Evolutionary conservation across 257 asterid species (phyloP).

Genomic region (Fraxinus cuspidata): DNA sequence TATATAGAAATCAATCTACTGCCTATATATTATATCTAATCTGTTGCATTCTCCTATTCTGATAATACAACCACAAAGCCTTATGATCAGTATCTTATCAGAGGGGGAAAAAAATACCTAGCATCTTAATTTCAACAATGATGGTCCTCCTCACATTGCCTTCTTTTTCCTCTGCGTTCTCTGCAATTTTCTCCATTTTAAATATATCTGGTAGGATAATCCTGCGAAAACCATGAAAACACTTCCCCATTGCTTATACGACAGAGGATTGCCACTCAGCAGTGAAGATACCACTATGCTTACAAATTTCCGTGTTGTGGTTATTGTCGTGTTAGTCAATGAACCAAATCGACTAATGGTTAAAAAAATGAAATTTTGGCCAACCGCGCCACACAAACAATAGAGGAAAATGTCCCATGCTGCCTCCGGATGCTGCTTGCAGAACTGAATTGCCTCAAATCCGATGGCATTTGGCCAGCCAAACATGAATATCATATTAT

Average conservation of each 20-base stretch:
- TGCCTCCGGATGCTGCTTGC: conserved; percentile 91
- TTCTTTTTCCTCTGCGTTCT: conserved; percentile 72
- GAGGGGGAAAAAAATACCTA: conserved; percentile 21
- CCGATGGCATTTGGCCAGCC: conserved; percentile 86
- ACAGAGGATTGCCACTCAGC: conserved; percentile 85
- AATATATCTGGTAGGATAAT: conserved; percentile 81
- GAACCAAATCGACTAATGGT: conserved; percentile 96
- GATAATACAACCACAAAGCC: conserved; percentile 24
- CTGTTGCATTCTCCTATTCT: conserved; percentile 24
- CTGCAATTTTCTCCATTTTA: conserved; percentile 79
- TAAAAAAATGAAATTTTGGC: conserved; percentile 87
- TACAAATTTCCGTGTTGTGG: conserved; percentile 94
- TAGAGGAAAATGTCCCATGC: conserved; percentile 92
- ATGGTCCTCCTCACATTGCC: conserved; percentile 39
- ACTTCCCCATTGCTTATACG: conserved; percentile 84
- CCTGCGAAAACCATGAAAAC: conserved; percentile 93
- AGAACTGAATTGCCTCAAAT: conserved; percentile 72
- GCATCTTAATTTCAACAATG: conserved; percentile 21
- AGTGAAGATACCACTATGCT: conserved; percentile 95
- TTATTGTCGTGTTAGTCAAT: conserved; percentile 89
- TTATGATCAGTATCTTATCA: conserved; percentile 12
- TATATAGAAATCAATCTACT: conserved; percentile 26
- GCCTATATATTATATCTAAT: background rate
- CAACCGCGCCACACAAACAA: conserved; percentile 96
- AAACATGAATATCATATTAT: conserved; percentile 86